phyloP scores from a whole-genome alignment of 2,329 filamentous ascomycete genomes.

The Elsinoe australis region DNA sequence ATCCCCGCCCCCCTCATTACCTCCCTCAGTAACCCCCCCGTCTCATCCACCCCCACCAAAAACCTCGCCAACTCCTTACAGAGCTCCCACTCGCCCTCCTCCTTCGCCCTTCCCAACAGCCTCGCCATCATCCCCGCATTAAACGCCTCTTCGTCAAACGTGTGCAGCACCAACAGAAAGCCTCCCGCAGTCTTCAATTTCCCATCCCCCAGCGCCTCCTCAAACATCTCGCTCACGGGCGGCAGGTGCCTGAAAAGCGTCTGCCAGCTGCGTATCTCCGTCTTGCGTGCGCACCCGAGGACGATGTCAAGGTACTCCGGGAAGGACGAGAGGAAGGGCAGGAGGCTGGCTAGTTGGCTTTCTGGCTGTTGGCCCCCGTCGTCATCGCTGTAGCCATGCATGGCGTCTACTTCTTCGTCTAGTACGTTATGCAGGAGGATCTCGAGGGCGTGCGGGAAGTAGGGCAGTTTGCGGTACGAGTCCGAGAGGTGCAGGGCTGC shows the following conservation, averaged over 20 bases:
- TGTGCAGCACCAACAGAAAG: constrained; percentile 91
- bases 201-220: constrained; percentile 77
- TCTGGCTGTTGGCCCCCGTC: too few relatives aligned
- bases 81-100: constrained; percentile 85
- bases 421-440: constrained; percentile 86
- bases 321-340: constrained; percentile 48
- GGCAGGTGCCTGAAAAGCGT: constrained; percentile 89
- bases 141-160: constrained; percentile 46
- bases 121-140: constrained; percentile 64
- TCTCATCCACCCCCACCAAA: constrained; percentile 82
- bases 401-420: constrained; percentile 84
- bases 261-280: constrained; percentile 88
- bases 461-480: constrained; percentile 78
- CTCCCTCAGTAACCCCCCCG: constrained; percentile 67
- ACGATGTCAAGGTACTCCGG: constrained; percentile 89
- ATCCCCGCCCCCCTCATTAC: constrained; percentile 47
- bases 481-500: constrained; percentile 75
- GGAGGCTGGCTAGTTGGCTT: constrained; percentile 41
- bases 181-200: constrained; percentile 91
- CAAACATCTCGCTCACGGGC: constrained; percentile 83
- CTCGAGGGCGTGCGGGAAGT: constrained; percentile 89
- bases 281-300: constrained; percentile 94
- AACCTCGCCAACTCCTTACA: constrained; percentile 95
- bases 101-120: constrained; percentile 70
- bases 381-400: constrained; percentile 35